These are phyloP conservation scores for Saksenaea oblongispora DNA, from an alignment of 371 early-diverging fungal species.

Conservation along the genomic window DNA sequence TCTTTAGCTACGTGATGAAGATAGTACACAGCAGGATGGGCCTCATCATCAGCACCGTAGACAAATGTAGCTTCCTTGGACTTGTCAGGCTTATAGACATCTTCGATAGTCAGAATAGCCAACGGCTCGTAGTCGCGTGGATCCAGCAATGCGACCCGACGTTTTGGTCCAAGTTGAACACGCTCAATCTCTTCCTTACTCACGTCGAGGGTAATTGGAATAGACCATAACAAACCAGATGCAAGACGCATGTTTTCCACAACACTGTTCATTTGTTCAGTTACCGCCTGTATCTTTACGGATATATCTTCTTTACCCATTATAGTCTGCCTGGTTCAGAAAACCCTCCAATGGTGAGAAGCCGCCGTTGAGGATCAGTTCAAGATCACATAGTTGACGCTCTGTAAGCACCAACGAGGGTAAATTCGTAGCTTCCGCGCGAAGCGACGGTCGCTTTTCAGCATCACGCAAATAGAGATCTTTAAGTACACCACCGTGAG, in stretches of 20 bases:
- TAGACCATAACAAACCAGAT: constrained; percentile 81
- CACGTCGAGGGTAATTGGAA: constrained; percentile 87
- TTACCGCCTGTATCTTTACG: background rate
- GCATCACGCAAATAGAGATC: constrained; percentile 77
- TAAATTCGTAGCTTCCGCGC: constrained; percentile 56
- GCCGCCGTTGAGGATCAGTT: constrained; percentile 83
- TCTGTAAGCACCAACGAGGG: constrained; percentile 68
- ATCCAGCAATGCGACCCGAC: constrained; percentile 75
- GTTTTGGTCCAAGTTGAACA: constrained; percentile 45
- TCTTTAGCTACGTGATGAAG: constrained; percentile 75
- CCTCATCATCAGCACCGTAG: constrained; percentile 80
- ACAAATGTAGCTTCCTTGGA: constrained; percentile 76
- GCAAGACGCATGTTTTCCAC: constrained; percentile 71
- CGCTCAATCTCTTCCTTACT: constrained; percentile 58
- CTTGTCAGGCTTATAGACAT: constrained; percentile 81
- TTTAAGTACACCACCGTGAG: constrained; percentile 85
- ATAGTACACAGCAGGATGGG: constrained; percentile 88
- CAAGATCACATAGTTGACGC: constrained; percentile 83
- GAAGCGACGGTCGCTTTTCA: constrained; percentile 49
- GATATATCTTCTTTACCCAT: constrained; percentile 33
- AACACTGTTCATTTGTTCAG: constrained; percentile 51
- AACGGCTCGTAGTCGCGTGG: constrained; percentile 76
- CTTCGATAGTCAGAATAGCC: constrained; percentile 81
- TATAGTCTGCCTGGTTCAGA: constrained; percentile 71
- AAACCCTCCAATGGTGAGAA: constrained; percentile 88